Percentiles rank a stretch among this genome's conserved stretches.
Evolutionary conservation across 345 rosid species (phyloP).

Genomic region (Eucalyptus grandis): DNA sequence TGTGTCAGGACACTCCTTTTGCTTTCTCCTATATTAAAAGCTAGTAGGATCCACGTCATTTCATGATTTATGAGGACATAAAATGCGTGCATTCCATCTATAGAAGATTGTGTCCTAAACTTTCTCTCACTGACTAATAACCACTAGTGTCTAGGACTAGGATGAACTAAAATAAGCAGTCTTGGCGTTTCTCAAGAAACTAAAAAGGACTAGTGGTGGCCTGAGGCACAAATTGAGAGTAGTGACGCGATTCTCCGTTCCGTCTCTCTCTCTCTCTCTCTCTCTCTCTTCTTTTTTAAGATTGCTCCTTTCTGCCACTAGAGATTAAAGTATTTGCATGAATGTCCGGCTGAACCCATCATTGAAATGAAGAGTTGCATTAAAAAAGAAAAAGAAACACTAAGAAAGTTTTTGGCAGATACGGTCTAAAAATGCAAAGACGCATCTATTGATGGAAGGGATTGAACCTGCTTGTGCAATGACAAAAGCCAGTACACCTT

Average conservation of each 20-base stretch:
- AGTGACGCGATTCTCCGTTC: neutral
- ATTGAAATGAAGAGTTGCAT: neutral
- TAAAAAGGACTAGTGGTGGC: neutral
- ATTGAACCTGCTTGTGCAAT: neutral
- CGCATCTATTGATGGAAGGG: neutral
- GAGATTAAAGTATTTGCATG: neutral
- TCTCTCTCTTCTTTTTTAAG: neutral
- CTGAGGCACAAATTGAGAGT: neutral
- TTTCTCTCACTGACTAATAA: neutral
- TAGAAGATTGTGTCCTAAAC: neutral
- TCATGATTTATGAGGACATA: neutral
- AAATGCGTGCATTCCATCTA: neutral
- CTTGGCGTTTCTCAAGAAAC: neutral
- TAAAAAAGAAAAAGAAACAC: neutral
- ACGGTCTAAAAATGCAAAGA: neutral
- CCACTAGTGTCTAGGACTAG: neutral
- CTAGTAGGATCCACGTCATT: neutral
- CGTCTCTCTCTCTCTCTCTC: no score
- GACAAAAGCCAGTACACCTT: neutral
- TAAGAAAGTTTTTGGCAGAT: neutral
- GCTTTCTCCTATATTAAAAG: neutral
- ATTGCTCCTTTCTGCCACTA: neutral
- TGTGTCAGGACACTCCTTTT: neutral
- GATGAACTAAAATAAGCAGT: neutral
- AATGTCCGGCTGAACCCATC: neutral